phyloP scores from a whole-genome alignment of 2,329 filamentous ascomycete genomes.

The Clarireedia sp. region DNA sequence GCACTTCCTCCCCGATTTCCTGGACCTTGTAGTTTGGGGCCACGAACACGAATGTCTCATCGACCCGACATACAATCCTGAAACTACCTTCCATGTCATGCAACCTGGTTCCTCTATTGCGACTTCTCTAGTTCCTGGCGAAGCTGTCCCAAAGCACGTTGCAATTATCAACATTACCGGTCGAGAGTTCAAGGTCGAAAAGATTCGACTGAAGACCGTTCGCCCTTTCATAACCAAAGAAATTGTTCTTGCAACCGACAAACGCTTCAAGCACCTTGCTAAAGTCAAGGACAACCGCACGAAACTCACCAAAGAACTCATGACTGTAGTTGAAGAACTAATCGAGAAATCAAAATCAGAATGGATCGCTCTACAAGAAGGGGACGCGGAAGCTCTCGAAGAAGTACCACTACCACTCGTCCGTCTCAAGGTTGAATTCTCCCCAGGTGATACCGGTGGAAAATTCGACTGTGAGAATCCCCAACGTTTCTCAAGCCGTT shows the following conservation, averaged over 20 bases:
- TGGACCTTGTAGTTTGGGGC: constrained; percentile 91
- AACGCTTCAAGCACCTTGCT: constrained; percentile 67
- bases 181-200: constrained; percentile 70
- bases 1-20: constrained; percentile 81
- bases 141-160: constrained; percentile 86
- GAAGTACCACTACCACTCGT: constrained; percentile 74
- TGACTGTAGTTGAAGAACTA: constrained; percentile 72
- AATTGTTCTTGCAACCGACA: constrained; percentile 67
- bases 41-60: constrained; percentile 97
- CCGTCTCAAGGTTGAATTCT: constrained; percentile 83
- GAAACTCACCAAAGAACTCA: constrained; percentile 70
- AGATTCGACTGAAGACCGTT: constrained; percentile 78
- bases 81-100: constrained; percentile 91
- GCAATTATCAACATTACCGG: constrained; percentile 79
- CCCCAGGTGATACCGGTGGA: constrained; percentile 75
- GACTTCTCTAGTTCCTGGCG: constrained; percentile 82
- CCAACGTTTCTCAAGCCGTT: constrained; percentile 90
- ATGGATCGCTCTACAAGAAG: constrained; percentile 73
- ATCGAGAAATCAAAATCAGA: constrained; percentile 76
- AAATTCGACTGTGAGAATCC: constrained; percentile 90
- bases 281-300: constrained; percentile 76
- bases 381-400: constrained; percentile 42
- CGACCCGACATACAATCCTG: constrained; percentile 71
- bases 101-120: constrained; percentile 95
- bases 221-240: constrained; percentile 86